Evolutionary conservation across 2,329 filamentous ascomycete species (phyloP).

Genomic region (Escovopsis sp.): DNA sequence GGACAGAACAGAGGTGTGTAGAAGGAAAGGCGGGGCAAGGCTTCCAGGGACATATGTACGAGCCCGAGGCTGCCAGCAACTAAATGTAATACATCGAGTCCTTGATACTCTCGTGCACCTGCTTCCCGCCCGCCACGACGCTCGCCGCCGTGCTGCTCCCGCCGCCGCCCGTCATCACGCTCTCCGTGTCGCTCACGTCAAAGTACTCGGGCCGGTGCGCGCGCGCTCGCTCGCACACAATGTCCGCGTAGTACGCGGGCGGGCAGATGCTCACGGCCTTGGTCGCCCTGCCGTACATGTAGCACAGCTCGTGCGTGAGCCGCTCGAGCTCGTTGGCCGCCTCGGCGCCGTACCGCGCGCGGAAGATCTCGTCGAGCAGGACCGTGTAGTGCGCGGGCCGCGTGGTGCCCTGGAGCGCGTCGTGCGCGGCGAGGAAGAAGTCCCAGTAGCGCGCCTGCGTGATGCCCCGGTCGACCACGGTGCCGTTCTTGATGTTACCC

Average conservation of each 20-base stretch:
- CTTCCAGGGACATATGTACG: too few species aligned
- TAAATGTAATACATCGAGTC: slow-evolving; percentile 45
- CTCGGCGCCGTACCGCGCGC: slow-evolving; percentile 17
- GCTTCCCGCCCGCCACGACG: slow-evolving; percentile 6
- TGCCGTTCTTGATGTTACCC: slow-evolving; percentile 60
- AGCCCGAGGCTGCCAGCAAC: slow-evolving; percentile 2
- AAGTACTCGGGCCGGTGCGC: slow-evolving; percentile 54
- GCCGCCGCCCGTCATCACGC: slow-evolving; percentile 9
- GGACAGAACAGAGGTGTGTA: too few species aligned
- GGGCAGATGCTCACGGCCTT: slow-evolving; percentile 79
- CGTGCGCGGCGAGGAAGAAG: slow-evolving; percentile 73
- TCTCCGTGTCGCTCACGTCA: slow-evolving; percentile 26
- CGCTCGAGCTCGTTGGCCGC: slow-evolving; percentile 56
- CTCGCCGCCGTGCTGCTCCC: slow-evolving; percentile 3
- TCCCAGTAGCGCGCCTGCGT: slow-evolving; percentile 66
- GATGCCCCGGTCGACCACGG: slow-evolving; percentile 72
- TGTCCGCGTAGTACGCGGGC: slow-evolving; percentile 80
- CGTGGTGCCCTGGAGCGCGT: slow-evolving; percentile 68
- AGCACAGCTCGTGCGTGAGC: slow-evolving; percentile 67
- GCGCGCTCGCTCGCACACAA: slow-evolving; percentile 65
- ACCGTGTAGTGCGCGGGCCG: slow-evolving; percentile 78
- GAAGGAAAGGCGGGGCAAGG: too few species aligned
- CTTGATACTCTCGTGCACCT: slow-evolving; percentile 27
- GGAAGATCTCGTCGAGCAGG: slow-evolving; percentile 54
- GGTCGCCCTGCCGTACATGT: slow-evolving; percentile 73